Percentiles rank a stretch among this genome's conserved stretches.
These are phyloP conservation scores for Salix purpurea DNA, from an alignment of 345 rosid genomes.

Conservation along the genomic window DNA sequence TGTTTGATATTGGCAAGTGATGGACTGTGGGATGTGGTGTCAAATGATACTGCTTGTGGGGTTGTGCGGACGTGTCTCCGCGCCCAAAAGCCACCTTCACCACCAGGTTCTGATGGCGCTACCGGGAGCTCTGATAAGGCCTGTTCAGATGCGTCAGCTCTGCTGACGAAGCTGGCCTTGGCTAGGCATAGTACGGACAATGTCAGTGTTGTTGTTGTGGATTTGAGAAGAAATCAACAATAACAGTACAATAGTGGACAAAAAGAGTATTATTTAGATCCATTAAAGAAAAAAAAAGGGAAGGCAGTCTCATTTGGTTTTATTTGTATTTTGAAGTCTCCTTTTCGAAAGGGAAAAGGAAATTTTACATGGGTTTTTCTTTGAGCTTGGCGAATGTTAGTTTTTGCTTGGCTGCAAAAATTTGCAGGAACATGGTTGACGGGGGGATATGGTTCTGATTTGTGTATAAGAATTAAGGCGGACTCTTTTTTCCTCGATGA, in stretches of 20 bases:
- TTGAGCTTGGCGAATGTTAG: not conserved
- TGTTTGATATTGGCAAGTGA: conserved; percentile 78
- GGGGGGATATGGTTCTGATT: not conserved
- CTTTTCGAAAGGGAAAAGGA: not conserved
- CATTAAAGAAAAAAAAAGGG: not conserved
- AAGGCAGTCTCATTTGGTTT: not conserved
- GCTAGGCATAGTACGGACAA: conserved; percentile 74
- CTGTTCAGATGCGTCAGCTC: conserved; percentile 64
- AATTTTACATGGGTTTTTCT: not conserved
- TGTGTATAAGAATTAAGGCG: not conserved
- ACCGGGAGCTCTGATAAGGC: conserved; percentile 51
- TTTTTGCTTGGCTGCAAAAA: not conserved
- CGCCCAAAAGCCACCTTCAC: conserved; percentile 25
- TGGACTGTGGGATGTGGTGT: conserved; percentile 90
- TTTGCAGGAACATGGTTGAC: not conserved
- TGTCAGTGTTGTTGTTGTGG: conserved; percentile 79
- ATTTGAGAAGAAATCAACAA: conserved; percentile 44
- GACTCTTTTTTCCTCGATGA: conserved; percentile 7
- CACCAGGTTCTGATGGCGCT: conserved; percentile 12
- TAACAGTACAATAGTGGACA: not conserved
- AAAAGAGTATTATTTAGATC: not conserved
- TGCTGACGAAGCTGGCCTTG: conserved; percentile 81
- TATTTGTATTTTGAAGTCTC: conserved; percentile 8
- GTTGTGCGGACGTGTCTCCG: conserved; percentile 63
- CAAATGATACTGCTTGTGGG: conserved; percentile 72